These are phyloP conservation scores for Tylopilus sp. DNA, from an alignment of 768 basidiomycete genomes.

Conservation along the genomic window DNA sequence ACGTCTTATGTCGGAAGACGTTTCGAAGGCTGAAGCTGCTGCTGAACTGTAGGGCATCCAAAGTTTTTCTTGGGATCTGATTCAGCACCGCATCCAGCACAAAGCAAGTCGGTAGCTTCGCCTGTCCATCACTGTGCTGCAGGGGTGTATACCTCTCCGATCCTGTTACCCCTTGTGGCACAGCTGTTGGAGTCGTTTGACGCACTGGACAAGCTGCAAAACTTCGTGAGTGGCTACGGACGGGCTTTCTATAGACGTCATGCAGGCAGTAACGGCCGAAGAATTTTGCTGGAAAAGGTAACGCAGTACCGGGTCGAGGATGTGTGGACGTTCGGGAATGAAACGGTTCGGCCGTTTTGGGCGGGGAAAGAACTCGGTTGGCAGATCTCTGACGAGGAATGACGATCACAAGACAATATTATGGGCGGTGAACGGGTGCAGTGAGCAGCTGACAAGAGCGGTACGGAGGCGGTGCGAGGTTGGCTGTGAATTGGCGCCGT, in stretches of 20 bases:
- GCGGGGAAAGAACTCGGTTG: conserved; percentile 77
- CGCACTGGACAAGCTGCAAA: conserved; percentile 76
- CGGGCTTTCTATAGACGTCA: conserved; percentile 69
- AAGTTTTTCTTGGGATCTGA: conserved; percentile 98
- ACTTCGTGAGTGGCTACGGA: conserved; percentile 77
- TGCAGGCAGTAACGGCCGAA: conserved; percentile 27
- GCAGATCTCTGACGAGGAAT: conserved; percentile 41
- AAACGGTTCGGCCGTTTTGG: conserved; percentile 81
- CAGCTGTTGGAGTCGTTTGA: conserved; percentile 85
- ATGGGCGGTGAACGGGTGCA: too few species aligned
- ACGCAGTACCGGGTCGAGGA: conserved; percentile 41
- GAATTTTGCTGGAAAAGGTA: conserved; percentile 44
- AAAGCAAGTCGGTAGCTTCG: conserved; percentile 64
- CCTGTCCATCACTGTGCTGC: conserved; percentile 82
- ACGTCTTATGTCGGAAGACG: background rate
- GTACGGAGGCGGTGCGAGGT: conserved; percentile 23
- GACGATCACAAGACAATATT: conserved; percentile 3
- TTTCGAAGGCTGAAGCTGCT: background rate
- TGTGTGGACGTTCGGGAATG: conserved; percentile 41
- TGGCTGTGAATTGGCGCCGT: conserved; percentile 19
- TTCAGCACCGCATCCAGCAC: conserved; percentile 85
- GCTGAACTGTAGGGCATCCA: conserved; percentile 62
- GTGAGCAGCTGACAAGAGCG: background rate
- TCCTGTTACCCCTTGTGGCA: conserved; percentile 86
- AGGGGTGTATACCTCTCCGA: conserved; percentile 92